Conservation (phyloP, 306 rosid species). For the Vigna unguiculata region DNA sequence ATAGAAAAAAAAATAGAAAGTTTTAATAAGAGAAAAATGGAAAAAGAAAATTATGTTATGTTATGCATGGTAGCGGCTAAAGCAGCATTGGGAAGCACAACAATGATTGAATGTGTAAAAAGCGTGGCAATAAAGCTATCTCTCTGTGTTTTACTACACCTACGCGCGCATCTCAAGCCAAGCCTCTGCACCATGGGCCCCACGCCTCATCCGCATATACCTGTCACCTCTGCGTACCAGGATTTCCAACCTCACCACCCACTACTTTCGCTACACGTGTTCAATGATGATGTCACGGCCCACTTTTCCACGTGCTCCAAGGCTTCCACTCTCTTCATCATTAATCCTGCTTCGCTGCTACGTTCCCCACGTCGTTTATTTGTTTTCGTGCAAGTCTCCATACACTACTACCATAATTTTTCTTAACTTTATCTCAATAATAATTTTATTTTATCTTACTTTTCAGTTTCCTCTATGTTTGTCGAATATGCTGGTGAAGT, state of each 20-base stretch:
- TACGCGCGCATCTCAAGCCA: constrained; percentile 55
- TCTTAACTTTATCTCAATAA: background rate
- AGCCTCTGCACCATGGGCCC: constrained; percentile 2
- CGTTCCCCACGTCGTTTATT: constrained; percentile 35
- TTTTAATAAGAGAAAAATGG: too few relatives aligned
- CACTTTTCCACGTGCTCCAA: constrained; percentile 32
- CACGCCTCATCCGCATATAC: constrained; percentile 43
- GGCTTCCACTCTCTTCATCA: background rate
- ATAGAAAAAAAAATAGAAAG: too few relatives aligned
- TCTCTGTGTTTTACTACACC: constrained; percentile 37
- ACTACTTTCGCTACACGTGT: constrained; percentile 20
- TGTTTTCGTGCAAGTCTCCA: constrained; percentile 52
- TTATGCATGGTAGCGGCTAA: background rate
- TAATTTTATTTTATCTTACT: background rate
- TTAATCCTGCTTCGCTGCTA: constrained; percentile 39
- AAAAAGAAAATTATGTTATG: too few relatives aligned
- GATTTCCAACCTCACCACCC: constrained; percentile 31
- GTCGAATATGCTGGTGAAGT: background rate
- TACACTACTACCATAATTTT: background rate
- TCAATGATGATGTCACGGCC: background rate
- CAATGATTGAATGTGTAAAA: constrained; percentile 47
- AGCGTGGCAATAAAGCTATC: constrained; percentile 48
- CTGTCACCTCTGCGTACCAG: background rate
- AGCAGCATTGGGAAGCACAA: background rate
- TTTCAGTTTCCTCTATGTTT: background rate